Evolutionary conservation across 805 yeast genomes (phyloP), one percentile per base, ranked within the genome.

Genomic region (Ogataea ramenticola): DNA sequence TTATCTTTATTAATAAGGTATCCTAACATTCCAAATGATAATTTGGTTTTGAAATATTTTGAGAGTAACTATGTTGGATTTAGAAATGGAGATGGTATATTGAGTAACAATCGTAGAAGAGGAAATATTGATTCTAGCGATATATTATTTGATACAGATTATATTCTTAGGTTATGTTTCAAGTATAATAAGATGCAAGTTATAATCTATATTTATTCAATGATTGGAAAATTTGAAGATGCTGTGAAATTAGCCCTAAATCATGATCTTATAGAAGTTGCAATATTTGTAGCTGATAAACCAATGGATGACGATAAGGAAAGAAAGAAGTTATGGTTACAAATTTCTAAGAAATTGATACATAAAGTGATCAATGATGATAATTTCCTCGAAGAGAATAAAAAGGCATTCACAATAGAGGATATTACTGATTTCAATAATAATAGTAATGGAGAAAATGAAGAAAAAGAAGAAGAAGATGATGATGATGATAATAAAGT

Each of bases 201-300:
- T 1, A 89, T 96, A 1, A 79, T 88, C 10, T 72, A 75, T 46
- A 72, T 93, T n/a, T 79, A 84, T 52, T 76, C 93, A 1, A 68
- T 76, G 41, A 63, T 87, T 61, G 77, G 72, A 4, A 70, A 85
- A 39, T 86, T 73, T 56, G 95, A 88, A 47, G 89, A 86, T 43
- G 97, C 98, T 0, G 78, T 90, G 31, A 71, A 71, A 40, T 60
- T 93, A 44, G 91, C 96, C 0, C 65, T 93, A 39, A 71, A 75
- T 4, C 64, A 77, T 47, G 75, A 76, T 30, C 65, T 82, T 52
- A 62, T 79, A 6, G 82, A 80, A 21, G 65, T 77, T 37, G 90
- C 84, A 2, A 69, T 72, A 26, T 58, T 69, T 3, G 71, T 79
- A 10, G 84, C 85, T 2, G 82, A 79, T 47, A 71, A 71, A 47